Evolutionary conservation across 2,329 filamentous ascomycete species (phyloP), one percentile per base, ranked within the genome.

Genomic region (Stachybotrys chartarum): DNA sequence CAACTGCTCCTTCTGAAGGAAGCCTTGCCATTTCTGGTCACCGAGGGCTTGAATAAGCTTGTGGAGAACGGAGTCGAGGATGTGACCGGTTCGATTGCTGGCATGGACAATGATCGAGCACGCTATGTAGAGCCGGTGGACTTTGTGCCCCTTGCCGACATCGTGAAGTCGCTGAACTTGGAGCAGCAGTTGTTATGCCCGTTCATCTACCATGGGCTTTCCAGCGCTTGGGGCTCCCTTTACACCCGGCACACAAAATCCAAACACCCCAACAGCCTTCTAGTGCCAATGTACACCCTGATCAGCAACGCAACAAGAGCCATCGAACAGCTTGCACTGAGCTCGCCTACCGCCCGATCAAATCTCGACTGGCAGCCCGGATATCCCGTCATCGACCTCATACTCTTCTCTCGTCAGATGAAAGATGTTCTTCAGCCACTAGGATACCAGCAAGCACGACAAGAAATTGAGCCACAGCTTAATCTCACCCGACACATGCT

Each of bases 401-500:
- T 42, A 2, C 10, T 10, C 35, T 42, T 42, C 14, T 42, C 35
- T 42, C 3, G 14, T 14, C 35, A 42, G 35, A 14, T 42, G 10
- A 14, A 10, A 14, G 3, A 42, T 3, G 14, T 42, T 42, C 35
- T 42, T 14, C 8, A 42, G 35, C 35, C 35, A 14, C 14, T 42
- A 10, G 35, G 35, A 14, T 47, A 14, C 17, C 45, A 8, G 11
- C 7, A 3, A 12, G 10, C 45, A 17, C 62, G 61, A 1, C 58
- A 59, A 8, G 66, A 69, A 5, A 61, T 71, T 12, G 68, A 73
- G 31, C 67, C 72, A 3, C 62, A 66, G 1, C 64, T 73, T 30
- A 64, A 64, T 14, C 59, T 74, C 3, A 75, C 72, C 1, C 67
- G 70, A 3, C 76, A 81, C 59, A 59, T 81, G 30, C 66, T 86